phyloP scores from a whole-genome alignment of 305 asterid genomes.

The Lippia alba region DNA sequence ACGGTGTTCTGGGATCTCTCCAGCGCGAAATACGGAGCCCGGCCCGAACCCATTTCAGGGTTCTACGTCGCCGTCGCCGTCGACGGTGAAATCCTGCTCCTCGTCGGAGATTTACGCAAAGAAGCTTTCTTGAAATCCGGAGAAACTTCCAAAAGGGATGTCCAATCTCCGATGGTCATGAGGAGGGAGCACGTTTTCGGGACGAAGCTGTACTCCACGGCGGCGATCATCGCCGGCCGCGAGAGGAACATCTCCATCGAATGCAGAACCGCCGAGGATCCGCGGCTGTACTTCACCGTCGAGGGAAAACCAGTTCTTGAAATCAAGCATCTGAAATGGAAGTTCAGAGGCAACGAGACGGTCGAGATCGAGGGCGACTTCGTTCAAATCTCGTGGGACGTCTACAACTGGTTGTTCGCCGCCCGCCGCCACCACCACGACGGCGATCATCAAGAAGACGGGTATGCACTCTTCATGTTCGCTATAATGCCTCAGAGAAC shows the following conservation, averaged over 20 bases:
- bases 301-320: conserved; percentile 48
- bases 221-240: conserved; percentile 44
- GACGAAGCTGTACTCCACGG: conserved; percentile 51
- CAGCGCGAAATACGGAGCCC: conserved; percentile 56
- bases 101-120: conserved; percentile 50
- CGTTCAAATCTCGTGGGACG: conserved; percentile 67
- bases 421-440: neutral
- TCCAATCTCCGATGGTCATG: conserved; percentile 38
- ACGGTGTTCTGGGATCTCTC: conserved; percentile 58
- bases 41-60: conserved; percentile 65
- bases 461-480: conserved; percentile 66
- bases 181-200: conserved; percentile 62
- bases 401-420: conserved; percentile 58
- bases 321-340: conserved; percentile 66
- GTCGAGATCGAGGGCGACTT: conserved; percentile 53
- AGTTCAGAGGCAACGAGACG: conserved; percentile 67
- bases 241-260: conserved; percentile 50
- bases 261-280: conserved; percentile 48
- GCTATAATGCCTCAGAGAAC: conserved; percentile 34
- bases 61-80: conserved; percentile 49
- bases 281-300: conserved; percentile 44
- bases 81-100: conserved; percentile 46
- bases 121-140: conserved; percentile 32
- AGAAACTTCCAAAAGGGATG: neutral
- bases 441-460: conserved; percentile 35